Evolutionary conservation across 169 alveolate species (phyloP), one percentile per base, ranked within the genome.

Genomic region (Plasmodium reichenowi): DNA sequence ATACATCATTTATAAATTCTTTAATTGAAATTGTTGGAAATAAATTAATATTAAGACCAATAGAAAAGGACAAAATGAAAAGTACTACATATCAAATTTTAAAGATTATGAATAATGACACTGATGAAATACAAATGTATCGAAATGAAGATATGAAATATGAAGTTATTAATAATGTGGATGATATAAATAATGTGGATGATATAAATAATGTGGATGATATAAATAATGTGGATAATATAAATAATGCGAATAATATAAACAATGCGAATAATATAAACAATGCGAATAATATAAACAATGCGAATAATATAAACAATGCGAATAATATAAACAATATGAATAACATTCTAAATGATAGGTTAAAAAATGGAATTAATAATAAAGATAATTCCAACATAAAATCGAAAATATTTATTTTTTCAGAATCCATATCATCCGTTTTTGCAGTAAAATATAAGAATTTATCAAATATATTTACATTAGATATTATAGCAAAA

Each of bases 331-430:
- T 26, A 50, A 76, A 64, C 50, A 47, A 29, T 63, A 43, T 54
- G 17, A 13, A 62, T 12, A 26, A 68, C 50, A 17, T 75, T 24
- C 63, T 22, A 58, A 12, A 24, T 24, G 47, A 60, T 43, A 66
- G 60, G 47, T 1, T 50, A 63, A 43, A 4, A 22, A 20, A 48
- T n/a, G 3, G 17, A 9, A 8, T 26, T 38, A n/a, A 32, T 63
- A 83, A 83, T 48, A 63, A 70, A 67, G 45, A 20, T 48, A 60
- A 73, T 13, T 12, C 91, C 9, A 83, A 70, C 59, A 58, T 83
- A 10, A 83, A 83, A 45, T 83, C 85, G 0, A 83, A 83, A 83
- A 67, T 56, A 54, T 83, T 83, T 83, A 83, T 83, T 68, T 83
- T 83, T 63, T 83, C 91, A 24, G 73, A 83, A 22, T 68, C 68